phyloP scores from a whole-genome alignment of 306 rosid species.

The Vigna trinervia region DNA sequence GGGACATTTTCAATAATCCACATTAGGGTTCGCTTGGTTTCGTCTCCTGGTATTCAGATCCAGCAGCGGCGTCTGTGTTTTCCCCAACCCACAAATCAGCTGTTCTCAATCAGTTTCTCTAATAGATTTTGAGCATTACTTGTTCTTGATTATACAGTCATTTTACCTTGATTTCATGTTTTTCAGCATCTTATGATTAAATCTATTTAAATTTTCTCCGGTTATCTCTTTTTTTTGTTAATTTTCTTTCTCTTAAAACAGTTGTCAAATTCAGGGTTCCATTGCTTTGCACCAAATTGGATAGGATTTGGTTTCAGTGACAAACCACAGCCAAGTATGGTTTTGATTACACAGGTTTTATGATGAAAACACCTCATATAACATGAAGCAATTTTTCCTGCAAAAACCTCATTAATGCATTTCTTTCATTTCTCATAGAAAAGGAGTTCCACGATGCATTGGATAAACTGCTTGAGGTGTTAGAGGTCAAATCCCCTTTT shows the following conservation, averaged over 20 bases:
- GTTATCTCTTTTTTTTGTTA: background rate
- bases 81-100: no score
- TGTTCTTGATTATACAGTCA: slow-evolving; percentile 21
- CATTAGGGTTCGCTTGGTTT: no score
- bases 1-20: no score
- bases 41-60: no score
- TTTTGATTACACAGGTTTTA: slow-evolving; percentile 82
- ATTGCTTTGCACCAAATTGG: slow-evolving; percentile 98
- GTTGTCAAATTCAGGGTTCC: slow-evolving; percentile 87
- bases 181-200: background rate
- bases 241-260: slow-evolving; percentile 48
- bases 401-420: slow-evolving; percentile 29
- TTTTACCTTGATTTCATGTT: slow-evolving; percentile 23
- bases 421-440: slow-evolving; percentile 59
- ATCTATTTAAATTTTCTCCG: slow-evolving; percentile 15
- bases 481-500: slow-evolving; percentile 69
- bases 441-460: slow-evolving; percentile 89
- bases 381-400: slow-evolving; percentile 23
- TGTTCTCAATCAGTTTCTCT: no score
- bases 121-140: background rate
- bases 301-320: slow-evolving; percentile 99
- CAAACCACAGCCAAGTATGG: slow-evolving; percentile 97
- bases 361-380: background rate
- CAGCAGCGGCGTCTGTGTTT: no score
- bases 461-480: slow-evolving; percentile 72